phyloP scores from a whole-genome alignment of 495 filamentous ascomycete species.

The Tuber aestivum region DNA sequence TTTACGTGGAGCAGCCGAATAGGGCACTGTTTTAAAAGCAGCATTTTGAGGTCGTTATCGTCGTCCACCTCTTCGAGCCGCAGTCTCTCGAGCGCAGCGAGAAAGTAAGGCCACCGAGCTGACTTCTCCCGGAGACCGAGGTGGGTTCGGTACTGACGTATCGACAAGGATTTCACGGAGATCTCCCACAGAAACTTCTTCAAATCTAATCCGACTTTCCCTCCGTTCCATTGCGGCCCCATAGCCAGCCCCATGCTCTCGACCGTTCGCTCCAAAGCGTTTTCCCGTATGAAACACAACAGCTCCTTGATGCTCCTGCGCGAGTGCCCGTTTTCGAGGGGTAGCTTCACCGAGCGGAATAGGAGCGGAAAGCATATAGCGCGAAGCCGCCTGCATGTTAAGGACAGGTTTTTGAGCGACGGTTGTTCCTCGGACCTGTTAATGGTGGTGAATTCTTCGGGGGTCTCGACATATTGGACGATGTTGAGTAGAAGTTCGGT shows the following conservation, averaged over 20 bases:
- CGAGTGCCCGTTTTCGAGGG: slow-evolving; percentile 11
- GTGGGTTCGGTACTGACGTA: slow-evolving; percentile 10
- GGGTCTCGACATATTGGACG: slow-evolving; percentile 17
- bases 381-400: slow-evolving; percentile 30
- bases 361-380: slow-evolving; percentile 27
- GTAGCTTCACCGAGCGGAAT: slow-evolving; percentile 28
- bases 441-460: slow-evolving; percentile 9
- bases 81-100: slow-evolving; percentile 23
- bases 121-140: slow-evolving; percentile 24
- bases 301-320: slow-evolving; percentile 12
- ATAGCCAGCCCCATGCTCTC: slow-evolving; percentile 24
- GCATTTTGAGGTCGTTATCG: slow-evolving; percentile 30
- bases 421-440: slow-evolving; percentile 5
- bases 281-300: slow-evolving; percentile 16
- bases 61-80: slow-evolving; percentile 23
- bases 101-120: slow-evolving; percentile 28
- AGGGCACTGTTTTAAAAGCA: slow-evolving; percentile 27
- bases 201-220: slow-evolving; percentile 19
- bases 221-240: slow-evolving; percentile 24
- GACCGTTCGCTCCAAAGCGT: slow-evolving; percentile 13
- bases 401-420: slow-evolving; percentile 33
- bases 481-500: slow-evolving; percentile 39
- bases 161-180: slow-evolving; percentile 16
- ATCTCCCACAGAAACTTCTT: slow-evolving; percentile 35
- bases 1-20: slow-evolving; percentile 20